Evolutionary conservation across 2,329 filamentous ascomycete genomes (phyloP), one percentile per base, ranked within the genome.

Genomic region (Incumbomyces lentus): DNA sequence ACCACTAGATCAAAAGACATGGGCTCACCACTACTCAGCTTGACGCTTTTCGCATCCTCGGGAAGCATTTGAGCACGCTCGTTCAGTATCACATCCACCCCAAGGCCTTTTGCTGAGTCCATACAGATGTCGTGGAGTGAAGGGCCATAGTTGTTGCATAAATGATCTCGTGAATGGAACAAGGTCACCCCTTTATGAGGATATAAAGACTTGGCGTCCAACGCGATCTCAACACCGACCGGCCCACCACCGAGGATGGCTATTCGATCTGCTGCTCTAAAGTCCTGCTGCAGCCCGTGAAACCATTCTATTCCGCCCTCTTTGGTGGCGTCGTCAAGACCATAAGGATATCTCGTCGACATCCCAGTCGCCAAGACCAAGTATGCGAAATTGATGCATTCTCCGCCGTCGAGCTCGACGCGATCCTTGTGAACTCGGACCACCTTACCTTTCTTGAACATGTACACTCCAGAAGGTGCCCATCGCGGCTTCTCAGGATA

Each of bases 311-410:
- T n/a, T n/a, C 40, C 40, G 11, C 34, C 11, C 29, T 34, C 30
- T 35, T 30, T 44, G 6, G 10, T n/a, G 18, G 50, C 34, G 1
- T 47, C 44, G 10, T 45, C 34, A 3, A 40, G 17, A 39, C 46
- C 19, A 38, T 47, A 18, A 14, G 46, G 34, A 19, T 36, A 47
- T 14, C 42, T 10, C 22, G 43, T 55, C 65, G 52, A 52, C 0
- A 72, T 68, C 0, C 78, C 78, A 0, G 77, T 81, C 0, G 78
- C 75, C 10, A 82, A 59, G n/a, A 78, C 65, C 5, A 80, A 62
- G 49, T 70, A 77, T 14, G 70, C 73, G 55, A 74, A 82, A 0
- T 67, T 62, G 1, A 81, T 61, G 29, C 64, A 59, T 31, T 70
- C 63, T 3, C 67, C 71, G 14, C 60, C 62, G 22, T 64, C 56